Percentiles rank a stretch among this genome's conserved stretches.
Evolutionary conservation across 2,329 filamentous ascomycete genomes (phyloP).

Genomic region (Trematosphaeria pertusa): DNA sequence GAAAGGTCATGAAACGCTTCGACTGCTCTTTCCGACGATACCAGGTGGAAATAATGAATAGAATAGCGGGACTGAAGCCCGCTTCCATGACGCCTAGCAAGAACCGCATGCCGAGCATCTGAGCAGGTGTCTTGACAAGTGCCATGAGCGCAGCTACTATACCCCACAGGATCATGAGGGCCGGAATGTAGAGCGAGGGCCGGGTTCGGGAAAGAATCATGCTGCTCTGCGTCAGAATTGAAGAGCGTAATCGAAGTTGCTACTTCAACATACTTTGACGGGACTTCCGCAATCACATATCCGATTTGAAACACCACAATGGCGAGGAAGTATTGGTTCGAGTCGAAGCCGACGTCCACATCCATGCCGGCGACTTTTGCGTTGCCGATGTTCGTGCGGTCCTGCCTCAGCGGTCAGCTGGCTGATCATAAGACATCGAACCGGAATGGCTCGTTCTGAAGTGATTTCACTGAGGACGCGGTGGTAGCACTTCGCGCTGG

Average conservation of each 20-base stretch:
- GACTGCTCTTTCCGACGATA: slow-evolving; percentile 33
- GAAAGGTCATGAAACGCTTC: slow-evolving; percentile 34
- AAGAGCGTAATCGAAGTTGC: not conserved
- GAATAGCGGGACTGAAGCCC: slow-evolving; percentile 30
- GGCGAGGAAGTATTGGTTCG: slow-evolving; percentile 58
- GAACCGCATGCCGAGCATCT: slow-evolving; percentile 30
- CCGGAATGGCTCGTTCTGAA: too few species aligned
- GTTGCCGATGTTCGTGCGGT: slow-evolving; percentile 51
- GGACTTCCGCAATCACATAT: slow-evolving; percentile 32
- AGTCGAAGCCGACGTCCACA: slow-evolving; percentile 37
- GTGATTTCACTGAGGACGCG: too few species aligned
- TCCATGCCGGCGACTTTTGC: slow-evolving; percentile 43
- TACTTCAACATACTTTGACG: slow-evolving; percentile 23
- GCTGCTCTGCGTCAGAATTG: slow-evolving; percentile 14
- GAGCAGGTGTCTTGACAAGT: slow-evolving; percentile 24
- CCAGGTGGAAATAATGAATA: slow-evolving; percentile 35
- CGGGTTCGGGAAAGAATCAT: slow-evolving; percentile 29
- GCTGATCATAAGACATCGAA: too few species aligned
- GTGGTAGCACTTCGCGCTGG: too few species aligned
- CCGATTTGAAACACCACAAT: slow-evolving; percentile 32
- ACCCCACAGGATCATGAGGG: slow-evolving; percentile 30
- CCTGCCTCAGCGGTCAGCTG: too few species aligned
- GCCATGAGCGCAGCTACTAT: slow-evolving; percentile 26
- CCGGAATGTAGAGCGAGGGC: slow-evolving; percentile 29
- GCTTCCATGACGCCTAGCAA: slow-evolving; percentile 34